These are phyloP conservation scores for Solanum hybrid DNA, from an alignment of 305 asterid species.

Conservation along the genomic window DNA sequence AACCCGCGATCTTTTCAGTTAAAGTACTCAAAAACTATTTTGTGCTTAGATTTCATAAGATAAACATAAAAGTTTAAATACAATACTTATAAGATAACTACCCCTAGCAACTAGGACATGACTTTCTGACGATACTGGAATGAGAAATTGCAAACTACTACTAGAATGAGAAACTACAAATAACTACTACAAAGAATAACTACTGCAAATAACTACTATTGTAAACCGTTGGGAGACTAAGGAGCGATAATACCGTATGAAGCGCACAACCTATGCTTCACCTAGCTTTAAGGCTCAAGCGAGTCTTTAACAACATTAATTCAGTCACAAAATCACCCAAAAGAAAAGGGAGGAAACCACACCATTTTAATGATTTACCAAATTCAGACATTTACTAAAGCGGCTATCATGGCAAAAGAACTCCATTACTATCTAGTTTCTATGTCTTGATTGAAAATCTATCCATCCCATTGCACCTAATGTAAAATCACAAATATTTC, in stretches of 20 bases:
- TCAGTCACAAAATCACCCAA: not conserved
- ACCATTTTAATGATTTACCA: not conserved
- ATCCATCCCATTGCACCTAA: not conserved
- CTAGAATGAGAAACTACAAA: not conserved
- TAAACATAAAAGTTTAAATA: not conserved
- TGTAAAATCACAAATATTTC: not conserved
- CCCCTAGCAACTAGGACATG: not conserved
- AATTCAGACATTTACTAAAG: not conserved
- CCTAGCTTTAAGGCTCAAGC: not conserved
- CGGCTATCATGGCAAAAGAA: not conserved
- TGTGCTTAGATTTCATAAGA: not conserved
- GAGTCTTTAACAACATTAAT: not conserved
- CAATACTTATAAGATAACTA: not conserved
- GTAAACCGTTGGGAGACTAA: not conserved
- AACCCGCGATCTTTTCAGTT: no score
- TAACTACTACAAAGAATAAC: not conserved
- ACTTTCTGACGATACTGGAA: not conserved
- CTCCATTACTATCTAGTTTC: not conserved
- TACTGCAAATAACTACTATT: not conserved
- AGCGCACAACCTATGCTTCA: not conserved
- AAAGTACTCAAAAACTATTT: not conserved
- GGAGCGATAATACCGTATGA: not conserved
- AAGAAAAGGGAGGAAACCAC: not conserved
- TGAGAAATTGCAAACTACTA: not conserved
- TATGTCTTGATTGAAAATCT: not conserved